Percentiles rank a stretch among this genome's conserved stretches.
These are phyloP conservation scores for Saccharomyces jurei DNA, from an alignment of 805 yeast genomes.

Conservation along the genomic window DNA sequence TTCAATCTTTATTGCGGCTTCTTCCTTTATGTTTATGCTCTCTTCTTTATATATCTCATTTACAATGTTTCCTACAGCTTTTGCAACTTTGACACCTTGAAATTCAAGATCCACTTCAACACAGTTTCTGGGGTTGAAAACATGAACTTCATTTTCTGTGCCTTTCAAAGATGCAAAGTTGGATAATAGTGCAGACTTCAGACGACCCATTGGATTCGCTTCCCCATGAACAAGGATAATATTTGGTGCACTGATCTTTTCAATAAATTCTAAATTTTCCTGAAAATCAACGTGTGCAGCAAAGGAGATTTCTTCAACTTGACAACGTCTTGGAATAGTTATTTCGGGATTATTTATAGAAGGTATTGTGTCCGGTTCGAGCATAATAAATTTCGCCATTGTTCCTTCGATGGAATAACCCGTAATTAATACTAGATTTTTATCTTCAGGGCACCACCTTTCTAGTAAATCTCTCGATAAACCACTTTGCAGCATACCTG, in stretches of 20 bases:
- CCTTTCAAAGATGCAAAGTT: constrained; percentile 75
- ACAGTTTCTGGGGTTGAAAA: constrained; percentile 88
- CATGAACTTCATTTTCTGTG: constrained; percentile 82
- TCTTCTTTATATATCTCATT: constrained; percentile 36
- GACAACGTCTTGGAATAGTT: constrained; percentile 76
- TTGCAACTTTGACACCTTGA: constrained; percentile 77
- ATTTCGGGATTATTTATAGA: constrained; percentile 74
- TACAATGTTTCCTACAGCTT: constrained; percentile 55
- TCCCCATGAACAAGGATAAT: constrained; percentile 96
- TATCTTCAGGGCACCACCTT: constrained; percentile 95
- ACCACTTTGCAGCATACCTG: constrained; percentile 98
- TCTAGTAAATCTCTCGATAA: constrained; percentile 85
- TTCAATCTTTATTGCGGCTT: constrained; percentile 1
- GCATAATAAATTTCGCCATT: constrained; percentile 80
- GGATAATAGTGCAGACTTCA: constrained; percentile 84
- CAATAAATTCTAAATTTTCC: constrained; percentile 87
- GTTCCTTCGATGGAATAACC: constrained; percentile 99
- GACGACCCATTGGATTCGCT: constrained; percentile 95
- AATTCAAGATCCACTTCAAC: constrained; percentile 69
- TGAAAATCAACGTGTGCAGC: constrained; percentile 99
- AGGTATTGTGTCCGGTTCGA: constrained; percentile 88
- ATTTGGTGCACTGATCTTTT: constrained; percentile 72
- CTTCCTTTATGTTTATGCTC: constrained; percentile 8
- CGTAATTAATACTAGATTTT: constrained; percentile 78
- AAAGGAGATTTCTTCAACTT: constrained; percentile 89